A percentile compares a stretch with the other conserved stretches of the same genome.
phyloP scores from a whole-genome alignment of 2,329 filamentous ascomycete genomes.

The Alternaria conjuncta region DNA sequence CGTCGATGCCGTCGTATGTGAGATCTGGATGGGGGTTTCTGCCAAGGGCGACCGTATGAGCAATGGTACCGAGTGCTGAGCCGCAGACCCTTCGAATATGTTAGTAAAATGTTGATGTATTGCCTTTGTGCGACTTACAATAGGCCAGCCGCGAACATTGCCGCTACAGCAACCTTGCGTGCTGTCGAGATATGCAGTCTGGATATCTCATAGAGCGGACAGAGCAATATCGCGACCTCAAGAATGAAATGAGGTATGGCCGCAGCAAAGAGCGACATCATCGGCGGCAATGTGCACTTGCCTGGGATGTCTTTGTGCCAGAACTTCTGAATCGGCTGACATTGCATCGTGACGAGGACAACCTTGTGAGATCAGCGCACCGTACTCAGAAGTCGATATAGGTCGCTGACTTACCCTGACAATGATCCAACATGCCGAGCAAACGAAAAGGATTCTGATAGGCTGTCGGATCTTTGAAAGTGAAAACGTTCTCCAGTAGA shows the following conservation, averaged over 20 bases:
- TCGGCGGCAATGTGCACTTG: conserved; percentile 25
- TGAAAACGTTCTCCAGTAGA: conserved; percentile 36
- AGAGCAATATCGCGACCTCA: conserved; percentile 27
- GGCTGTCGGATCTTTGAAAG: too few species aligned
- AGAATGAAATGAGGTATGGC: conserved; percentile 31
- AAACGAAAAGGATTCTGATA: conserved; percentile 21
- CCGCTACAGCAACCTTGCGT: conserved; percentile 25
- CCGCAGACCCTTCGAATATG: conserved; percentile 16
- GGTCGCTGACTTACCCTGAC: conserved; percentile 14
- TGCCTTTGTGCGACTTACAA: background rate
- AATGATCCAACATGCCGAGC: conserved; percentile 23
- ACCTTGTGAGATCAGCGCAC: conserved; percentile 8
- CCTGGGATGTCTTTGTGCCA: conserved; percentile 23
- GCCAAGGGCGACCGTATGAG: conserved; percentile 22
- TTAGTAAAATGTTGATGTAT: background rate
- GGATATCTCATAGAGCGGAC: conserved; percentile 27
- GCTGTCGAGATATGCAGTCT: conserved; percentile 21
- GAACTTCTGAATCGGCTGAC: conserved; percentile 26
- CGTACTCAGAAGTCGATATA: background rate
- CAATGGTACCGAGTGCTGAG: conserved; percentile 26
- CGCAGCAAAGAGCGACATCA: conserved; percentile 23
- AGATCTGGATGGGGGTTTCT: conserved; percentile 21
- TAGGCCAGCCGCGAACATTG: conserved; percentile 28
- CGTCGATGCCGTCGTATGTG: conserved; percentile 27
- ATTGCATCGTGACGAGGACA: conserved; percentile 23